Conservation (phyloP, 192 early-diverging fungal genomes). For the Linderina pennispora region DNA sequence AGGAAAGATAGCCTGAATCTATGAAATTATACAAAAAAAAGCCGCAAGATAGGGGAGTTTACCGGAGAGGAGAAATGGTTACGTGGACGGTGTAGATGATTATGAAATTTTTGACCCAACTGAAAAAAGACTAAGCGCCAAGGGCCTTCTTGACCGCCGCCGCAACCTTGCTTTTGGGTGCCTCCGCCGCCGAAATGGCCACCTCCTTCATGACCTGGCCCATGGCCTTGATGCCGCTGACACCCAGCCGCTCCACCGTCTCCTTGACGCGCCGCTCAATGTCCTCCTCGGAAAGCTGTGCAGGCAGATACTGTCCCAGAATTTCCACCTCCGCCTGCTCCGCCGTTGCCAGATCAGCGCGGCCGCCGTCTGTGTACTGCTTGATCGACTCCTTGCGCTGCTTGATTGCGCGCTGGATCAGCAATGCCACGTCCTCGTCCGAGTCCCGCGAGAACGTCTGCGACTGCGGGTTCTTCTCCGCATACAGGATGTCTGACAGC, state of each 20-base stretch:
- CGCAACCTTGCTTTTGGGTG: constrained; percentile 70
- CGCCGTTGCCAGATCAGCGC: constrained; percentile 65
- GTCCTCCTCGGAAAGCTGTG: constrained; percentile 67
- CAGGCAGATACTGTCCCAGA: constrained; percentile 68
- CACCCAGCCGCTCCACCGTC: constrained; percentile 36
- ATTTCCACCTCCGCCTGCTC: constrained; percentile 67
- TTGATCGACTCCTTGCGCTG: constrained; percentile 70
- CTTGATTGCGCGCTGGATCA: constrained; percentile 80
- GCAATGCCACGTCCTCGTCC: constrained; percentile 52
- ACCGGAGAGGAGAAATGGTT: background rate
- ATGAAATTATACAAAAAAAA: background rate
- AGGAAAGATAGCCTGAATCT: no score
- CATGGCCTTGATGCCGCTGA: constrained; percentile 66
- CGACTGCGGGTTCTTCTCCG: constrained; percentile 55
- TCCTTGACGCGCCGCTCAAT: constrained; percentile 57
- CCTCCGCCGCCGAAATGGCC: constrained; percentile 59
- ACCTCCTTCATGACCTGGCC: constrained; percentile 84
- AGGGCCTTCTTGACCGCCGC: constrained; percentile 71
- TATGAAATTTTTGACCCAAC: background rate
- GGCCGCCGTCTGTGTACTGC: constrained; percentile 57
- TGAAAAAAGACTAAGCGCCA: background rate
- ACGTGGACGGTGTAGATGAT: no score
- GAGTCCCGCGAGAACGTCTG: constrained; percentile 34
- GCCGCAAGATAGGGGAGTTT: background rate
- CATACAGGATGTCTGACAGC: constrained; percentile 73